Evolutionary conservation across 495 filamentous ascomycete species (phyloP).

Genomic region (Collariella sp.): DNA sequence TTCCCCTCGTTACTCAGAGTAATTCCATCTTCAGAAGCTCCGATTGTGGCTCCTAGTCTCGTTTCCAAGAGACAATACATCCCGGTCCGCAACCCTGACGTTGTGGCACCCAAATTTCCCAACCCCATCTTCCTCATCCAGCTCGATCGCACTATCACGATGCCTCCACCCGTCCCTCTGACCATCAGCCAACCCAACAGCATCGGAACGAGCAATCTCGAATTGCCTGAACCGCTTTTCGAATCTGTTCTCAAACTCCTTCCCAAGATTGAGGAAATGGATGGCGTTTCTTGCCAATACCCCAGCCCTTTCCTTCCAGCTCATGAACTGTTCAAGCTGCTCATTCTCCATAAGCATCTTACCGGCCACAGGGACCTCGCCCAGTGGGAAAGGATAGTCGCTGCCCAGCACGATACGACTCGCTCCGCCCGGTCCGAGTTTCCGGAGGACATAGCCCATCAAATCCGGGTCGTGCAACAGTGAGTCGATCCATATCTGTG

Average conservation of each 20-base stretch:
- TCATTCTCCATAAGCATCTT: slow-evolving; percentile 20
- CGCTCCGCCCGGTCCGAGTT: slow-evolving; percentile 18
- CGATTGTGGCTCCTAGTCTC: no score
- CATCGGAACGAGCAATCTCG: neutral
- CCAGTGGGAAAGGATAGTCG: slow-evolving; percentile 25
- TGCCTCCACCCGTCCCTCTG: slow-evolving; percentile 3
- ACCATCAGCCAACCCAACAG: neutral
- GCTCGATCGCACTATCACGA: slow-evolving; percentile 4
- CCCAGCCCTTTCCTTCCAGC: slow-evolving; percentile 18
- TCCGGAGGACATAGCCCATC: slow-evolving; percentile 19
- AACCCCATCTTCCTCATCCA: neutral
- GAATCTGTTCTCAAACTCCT: slow-evolving; percentile 14
- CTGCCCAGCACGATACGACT: slow-evolving; percentile 20
- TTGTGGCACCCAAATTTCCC: neutral
- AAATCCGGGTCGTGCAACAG: slow-evolving; percentile 23
- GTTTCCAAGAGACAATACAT: neutral
- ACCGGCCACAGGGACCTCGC: slow-evolving; percentile 22
- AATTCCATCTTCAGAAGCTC: neutral
- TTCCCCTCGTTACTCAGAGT: no score
- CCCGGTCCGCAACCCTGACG: neutral
- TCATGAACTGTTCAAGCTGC: slow-evolving; percentile 18
- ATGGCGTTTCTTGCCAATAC: slow-evolving; percentile 21
- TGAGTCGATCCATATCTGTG: slow-evolving; percentile 24
- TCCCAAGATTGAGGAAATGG: slow-evolving; percentile 17
- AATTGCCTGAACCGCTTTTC: slow-evolving; percentile 12